A percentile compares a stretch with the other conserved stretches of the same genome.
phyloP scores from a whole-genome alignment of 352 stramenopile genomes.

The Phytophthora pinifolia region DNA sequence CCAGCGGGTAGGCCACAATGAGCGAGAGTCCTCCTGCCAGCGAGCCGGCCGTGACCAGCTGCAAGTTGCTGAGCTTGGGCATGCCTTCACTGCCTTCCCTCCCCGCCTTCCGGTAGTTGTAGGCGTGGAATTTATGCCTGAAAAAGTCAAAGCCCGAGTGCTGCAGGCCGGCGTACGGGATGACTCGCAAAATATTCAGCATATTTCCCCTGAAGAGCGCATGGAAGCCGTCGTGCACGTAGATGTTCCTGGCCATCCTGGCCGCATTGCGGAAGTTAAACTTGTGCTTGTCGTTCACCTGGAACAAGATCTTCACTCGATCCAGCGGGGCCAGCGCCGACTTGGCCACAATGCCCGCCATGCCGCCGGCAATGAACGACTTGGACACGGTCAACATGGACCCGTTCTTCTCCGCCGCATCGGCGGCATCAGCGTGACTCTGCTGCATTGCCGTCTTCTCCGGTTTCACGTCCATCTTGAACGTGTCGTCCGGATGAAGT shows the following conservation, averaged over 20 bases:
- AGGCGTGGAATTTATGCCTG: slow-evolving; percentile 73
- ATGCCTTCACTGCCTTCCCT: slow-evolving; percentile 29
- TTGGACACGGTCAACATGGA: slow-evolving; percentile 78
- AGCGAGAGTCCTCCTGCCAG: slow-evolving; percentile 74
- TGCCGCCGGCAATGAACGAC: slow-evolving; percentile 75
- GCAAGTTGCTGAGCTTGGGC: slow-evolving; percentile 73
- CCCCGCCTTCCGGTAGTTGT: slow-evolving; percentile 66
- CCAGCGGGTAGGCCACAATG: slow-evolving; percentile 75
- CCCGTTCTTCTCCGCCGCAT: slow-evolving; percentile 25
- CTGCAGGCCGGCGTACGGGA: slow-evolving; percentile 78
- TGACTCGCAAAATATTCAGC: slow-evolving; percentile 77
- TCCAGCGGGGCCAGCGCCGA: slow-evolving; percentile 74
- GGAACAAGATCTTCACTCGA: slow-evolving; percentile 86
- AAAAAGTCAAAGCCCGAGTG: slow-evolving; percentile 88
- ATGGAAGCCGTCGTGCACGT: slow-evolving; percentile 65
- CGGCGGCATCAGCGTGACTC: slow-evolving; percentile 15
- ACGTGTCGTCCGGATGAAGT: slow-evolving; percentile 18
- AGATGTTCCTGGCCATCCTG: slow-evolving; percentile 62
- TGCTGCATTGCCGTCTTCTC: slow-evolving; percentile 3
- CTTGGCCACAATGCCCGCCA: slow-evolving; percentile 78
- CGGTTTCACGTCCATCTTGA: slow-evolving; percentile 13
- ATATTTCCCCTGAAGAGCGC: slow-evolving; percentile 76
- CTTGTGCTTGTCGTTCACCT: slow-evolving; percentile 69
- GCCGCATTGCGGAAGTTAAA: slow-evolving; percentile 80
- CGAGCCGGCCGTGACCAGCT: slow-evolving; percentile 72